Evolutionary conservation across 2,329 filamentous ascomycete species (phyloP).

Genomic region (Ophiocordyceps polyrhachis-furcata): DNA sequence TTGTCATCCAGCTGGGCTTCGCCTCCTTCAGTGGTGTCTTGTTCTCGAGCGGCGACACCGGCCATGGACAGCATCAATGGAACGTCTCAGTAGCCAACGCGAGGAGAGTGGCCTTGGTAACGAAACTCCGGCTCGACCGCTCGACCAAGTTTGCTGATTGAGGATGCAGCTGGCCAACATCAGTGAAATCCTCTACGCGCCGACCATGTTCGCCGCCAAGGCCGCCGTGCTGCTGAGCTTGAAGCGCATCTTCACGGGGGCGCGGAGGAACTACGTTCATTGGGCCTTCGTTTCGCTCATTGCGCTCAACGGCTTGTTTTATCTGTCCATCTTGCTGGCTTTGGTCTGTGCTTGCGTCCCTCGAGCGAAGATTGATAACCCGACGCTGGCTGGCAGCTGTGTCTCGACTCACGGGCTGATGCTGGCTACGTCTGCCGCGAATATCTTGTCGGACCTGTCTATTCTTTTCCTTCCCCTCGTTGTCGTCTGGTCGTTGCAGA

Average conservation of each 20-base stretch:
- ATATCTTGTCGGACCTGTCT: not conserved
- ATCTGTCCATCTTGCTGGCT: not conserved
- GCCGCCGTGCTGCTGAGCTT: not conserved
- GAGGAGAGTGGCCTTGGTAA: not conserved
- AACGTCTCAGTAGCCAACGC: not conserved
- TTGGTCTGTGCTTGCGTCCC: not conserved
- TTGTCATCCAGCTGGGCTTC: not conserved
- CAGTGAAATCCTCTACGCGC: not conserved
- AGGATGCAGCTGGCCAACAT: not conserved
- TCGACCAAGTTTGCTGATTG: not conserved
- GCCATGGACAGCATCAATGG: not conserved
- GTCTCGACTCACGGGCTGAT: not conserved
- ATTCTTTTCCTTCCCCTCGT: not conserved
- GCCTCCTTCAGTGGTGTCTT: not conserved
- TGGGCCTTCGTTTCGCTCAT: not conserved
- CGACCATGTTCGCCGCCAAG: not conserved
- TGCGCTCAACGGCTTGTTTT: not conserved
- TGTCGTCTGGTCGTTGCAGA: not conserved
- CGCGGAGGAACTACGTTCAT: not conserved
- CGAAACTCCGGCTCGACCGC: not conserved
- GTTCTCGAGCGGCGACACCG: not conserved
- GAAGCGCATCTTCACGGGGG: not conserved
- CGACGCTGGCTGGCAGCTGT: not conserved
- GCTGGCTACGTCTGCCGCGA: not conserved
- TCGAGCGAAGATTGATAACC: not conserved